phyloP scores from a whole-genome alignment of 148 eudicot genomes.

The Salicornia ramosissima region DNA sequence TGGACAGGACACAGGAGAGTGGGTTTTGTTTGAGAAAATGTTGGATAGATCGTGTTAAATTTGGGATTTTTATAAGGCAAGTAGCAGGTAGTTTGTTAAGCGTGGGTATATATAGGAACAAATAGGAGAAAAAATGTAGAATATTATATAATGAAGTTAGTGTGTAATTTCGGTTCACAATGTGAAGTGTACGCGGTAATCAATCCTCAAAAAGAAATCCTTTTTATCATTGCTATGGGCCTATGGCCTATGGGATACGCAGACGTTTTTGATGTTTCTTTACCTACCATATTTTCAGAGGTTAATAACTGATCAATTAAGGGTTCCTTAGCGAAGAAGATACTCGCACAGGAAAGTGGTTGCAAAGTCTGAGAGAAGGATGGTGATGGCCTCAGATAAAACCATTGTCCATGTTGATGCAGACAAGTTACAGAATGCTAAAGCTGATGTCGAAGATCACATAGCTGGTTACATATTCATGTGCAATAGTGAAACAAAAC shows the following conservation, averaged over 20 bases:
- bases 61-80: no score
- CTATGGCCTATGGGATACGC: not conserved
- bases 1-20: no score
- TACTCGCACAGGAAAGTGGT: not conserved
- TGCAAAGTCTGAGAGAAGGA: constrained; percentile 8
- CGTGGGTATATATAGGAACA: no score
- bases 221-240: not conserved
- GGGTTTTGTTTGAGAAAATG: no score
- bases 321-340: not conserved
- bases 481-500: constrained; percentile 61
- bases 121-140: no score
- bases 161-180: not conserved
- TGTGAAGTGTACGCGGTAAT: not conserved
- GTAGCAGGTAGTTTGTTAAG: no score
- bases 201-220: not conserved
- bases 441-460: constrained; percentile 8
- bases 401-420: not conserved
- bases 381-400: constrained; percentile 13
- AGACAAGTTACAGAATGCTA: not conserved
- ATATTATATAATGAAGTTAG: no score
- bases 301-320: not conserved
- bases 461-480: constrained; percentile 53
- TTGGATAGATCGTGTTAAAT: no score
- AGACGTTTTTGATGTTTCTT: not conserved
- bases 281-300: not conserved